These are phyloP conservation scores for Suillus weaverae DNA, from an alignment of 768 basidiomycete genomes.

Conservation along the genomic window DNA sequence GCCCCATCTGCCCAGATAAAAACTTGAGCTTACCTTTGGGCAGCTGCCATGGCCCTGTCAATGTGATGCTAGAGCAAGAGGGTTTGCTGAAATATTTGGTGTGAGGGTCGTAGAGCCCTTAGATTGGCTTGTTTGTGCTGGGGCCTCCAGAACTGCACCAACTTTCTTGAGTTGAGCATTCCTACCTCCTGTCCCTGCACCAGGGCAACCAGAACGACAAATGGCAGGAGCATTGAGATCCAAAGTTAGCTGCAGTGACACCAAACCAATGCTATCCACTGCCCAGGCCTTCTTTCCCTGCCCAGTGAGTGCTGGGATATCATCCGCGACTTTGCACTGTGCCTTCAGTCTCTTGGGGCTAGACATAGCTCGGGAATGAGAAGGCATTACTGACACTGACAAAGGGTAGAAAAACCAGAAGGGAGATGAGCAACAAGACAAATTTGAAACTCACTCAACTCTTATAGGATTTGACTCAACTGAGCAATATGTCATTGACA, in stretches of 20 bases:
- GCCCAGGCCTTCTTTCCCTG: not conserved
- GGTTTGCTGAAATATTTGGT: not conserved
- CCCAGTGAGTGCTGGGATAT: not conserved
- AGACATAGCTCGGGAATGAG: not conserved
- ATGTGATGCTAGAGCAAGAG: not conserved
- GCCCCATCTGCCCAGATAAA: not conserved
- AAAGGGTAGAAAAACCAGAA: not conserved
- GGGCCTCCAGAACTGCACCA: not conserved
- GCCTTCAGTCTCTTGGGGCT: not conserved
- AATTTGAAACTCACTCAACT: not conserved
- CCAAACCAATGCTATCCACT: not conserved
- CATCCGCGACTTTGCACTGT: not conserved
- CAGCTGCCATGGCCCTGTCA: not conserved
- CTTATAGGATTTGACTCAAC: not conserved
- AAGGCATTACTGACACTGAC: not conserved
- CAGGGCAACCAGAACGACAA: not conserved
- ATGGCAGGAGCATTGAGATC: not conserved
- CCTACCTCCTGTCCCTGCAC: not conserved
- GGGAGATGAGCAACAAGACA: not conserved
- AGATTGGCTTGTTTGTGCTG: not conserved
- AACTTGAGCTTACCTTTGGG: not conserved
- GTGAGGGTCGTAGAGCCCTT: not conserved
- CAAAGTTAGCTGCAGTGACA: not conserved
- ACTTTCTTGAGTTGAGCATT: not conserved
- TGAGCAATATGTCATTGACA: not conserved